Evolutionary conservation across 176 grass and related monocot genomes (phyloP).

Genomic region (Pontederia crassipes): DNA sequence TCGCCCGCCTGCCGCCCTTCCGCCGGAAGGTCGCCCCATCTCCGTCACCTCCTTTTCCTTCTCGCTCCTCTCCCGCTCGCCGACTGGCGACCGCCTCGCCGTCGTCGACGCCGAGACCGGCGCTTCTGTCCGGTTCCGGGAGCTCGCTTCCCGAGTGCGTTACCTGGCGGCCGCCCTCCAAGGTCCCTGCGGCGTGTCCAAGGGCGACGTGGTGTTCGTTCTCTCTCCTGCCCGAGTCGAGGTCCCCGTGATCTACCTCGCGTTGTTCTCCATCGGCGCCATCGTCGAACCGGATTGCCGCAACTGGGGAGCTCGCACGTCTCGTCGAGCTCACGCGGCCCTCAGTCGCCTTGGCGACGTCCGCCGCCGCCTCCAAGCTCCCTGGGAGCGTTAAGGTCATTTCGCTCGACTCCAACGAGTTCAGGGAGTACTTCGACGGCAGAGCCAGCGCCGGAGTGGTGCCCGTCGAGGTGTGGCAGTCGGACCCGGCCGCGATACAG

Average conservation of each 20-base stretch:
- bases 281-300: slow-evolving; percentile 8
- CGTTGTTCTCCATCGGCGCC: slow-evolving; percentile 18
- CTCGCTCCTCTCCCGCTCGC: slow-evolving; percentile 6
- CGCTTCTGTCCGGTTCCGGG: slow-evolving; percentile 11
- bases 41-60: background rate
- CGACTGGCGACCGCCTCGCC: slow-evolving; percentile 4
- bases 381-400: slow-evolving; percentile 3
- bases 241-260: slow-evolving; percentile 25
- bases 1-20: background rate
- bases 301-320: slow-evolving; percentile 1
- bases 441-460: too few species aligned
- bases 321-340: slow-evolving; percentile 14
- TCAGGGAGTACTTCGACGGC: background rate
- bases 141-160: slow-evolving; percentile 15
- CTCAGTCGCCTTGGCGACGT: slow-evolving; percentile 24
- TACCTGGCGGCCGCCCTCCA: slow-evolving; percentile 21
- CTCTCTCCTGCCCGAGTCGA: slow-evolving; percentile 13
- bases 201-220: slow-evolving; percentile 20
- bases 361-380: slow-evolving; percentile 10
- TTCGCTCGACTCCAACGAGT: slow-evolving; percentile 6
- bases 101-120: slow-evolving; percentile 25
- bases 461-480: slow-evolving; percentile 14
- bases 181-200: slow-evolving; percentile 6
- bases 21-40: background rate
- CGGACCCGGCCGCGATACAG: slow-evolving; percentile 21